Evolutionary conservation across 2,329 filamentous ascomycete genomes (phyloP), one percentile per base, ranked within the genome.

Genomic region (Hortaea werneckii): DNA sequence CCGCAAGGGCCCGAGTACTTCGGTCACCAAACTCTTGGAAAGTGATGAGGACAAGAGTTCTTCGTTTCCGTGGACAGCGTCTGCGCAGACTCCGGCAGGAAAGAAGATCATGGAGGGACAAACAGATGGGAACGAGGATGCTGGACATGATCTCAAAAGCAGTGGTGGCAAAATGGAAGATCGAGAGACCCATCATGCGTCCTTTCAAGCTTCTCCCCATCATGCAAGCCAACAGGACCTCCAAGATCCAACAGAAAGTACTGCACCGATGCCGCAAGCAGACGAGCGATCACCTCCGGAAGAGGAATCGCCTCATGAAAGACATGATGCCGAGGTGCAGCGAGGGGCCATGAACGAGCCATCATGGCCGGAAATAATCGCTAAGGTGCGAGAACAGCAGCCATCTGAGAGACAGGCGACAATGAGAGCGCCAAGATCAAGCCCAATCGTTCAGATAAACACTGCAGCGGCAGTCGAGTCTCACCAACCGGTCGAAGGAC

Each of bases 31-130:
- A 29, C 26, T 32, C 10, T 11, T 37, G 5, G 40, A 42, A 13
- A 46, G 45, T 7, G 49, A 56, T 9, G 42, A 48, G 29, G 41
- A 40, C 1, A 48, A 51, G 26, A 59, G 53, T 41, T 57, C 58
- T 1, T 55, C 57, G 3, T 57, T 58, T 37, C 54, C 54, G 13
- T 59, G 54, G 54, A 51, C 55, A 10, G 51, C 51, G 29, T 55
- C 54, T 5, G 42, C 48, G 46, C 46, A 47, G 43, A 52, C 50
- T 29, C 43, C 39, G 11, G 29, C 42, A 20, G 27, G 30, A 32
- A n/a, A n/a, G 32, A n/a, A 35, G 37, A 13, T 40, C 13, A 40
- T 9, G 4, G 37, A 12, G 37, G 11, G 13, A 37, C 9, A 7
- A 11, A 12, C 27, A 5, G 9, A 5, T 5, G 30, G 41, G 30